Evolutionary conservation across 169 alveolate genomes (phyloP).

Genomic region (Eimeria maxima): DNA sequence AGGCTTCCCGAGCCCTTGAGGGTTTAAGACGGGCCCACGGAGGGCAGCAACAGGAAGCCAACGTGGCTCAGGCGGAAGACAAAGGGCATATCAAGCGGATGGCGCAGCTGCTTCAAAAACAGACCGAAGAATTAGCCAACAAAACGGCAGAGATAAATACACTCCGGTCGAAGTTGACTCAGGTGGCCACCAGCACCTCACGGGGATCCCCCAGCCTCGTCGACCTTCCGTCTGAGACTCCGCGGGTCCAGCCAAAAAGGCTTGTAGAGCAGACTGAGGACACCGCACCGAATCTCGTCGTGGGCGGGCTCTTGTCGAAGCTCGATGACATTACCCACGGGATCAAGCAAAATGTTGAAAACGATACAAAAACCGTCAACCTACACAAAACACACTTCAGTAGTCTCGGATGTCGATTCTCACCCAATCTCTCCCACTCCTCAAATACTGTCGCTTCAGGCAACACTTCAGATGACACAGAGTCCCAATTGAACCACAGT

Average conservation of each 20-base stretch:
- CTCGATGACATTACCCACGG: not conserved
- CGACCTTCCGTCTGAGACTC: not conserved
- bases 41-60: slow-evolving; percentile 17
- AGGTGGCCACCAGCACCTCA: not conserved
- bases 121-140: not conserved
- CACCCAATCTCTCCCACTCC: not conserved
- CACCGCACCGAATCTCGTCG: not conserved
- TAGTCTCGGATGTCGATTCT: not conserved
- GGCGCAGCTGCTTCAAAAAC: slow-evolving; percentile 26
- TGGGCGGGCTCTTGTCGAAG: not conserved
- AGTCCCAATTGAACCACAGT: not conserved
- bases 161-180: not conserved
- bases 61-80: slow-evolving; percentile 4
- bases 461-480: not conserved
- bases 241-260: not conserved
- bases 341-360: slow-evolving; percentile 21
- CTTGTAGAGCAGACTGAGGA: not conserved
- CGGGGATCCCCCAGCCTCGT: not conserved
- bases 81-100: not conserved
- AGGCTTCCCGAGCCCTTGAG: not conserved
- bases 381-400: not conserved
- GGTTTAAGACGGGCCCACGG: not conserved
- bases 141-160: not conserved
- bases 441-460: not conserved
- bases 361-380: slow-evolving; percentile 17